phyloP scores from a whole-genome alignment of 805 yeast genomes.

The Pichia occidentalis region DNA sequence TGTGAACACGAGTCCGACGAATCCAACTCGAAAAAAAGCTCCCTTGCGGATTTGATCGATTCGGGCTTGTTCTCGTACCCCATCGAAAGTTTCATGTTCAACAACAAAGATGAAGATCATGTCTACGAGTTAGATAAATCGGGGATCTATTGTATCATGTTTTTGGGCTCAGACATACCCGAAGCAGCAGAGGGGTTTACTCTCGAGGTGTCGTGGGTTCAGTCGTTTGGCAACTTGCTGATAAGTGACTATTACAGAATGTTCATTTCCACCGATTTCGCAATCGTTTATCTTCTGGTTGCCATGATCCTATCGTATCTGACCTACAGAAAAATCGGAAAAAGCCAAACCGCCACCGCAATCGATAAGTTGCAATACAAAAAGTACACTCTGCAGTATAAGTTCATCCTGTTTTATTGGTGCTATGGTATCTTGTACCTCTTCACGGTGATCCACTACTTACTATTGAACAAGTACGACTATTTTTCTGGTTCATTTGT shows the following conservation, averaged over 20 bases:
- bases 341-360: constrained; percentile 18
- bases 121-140: constrained; percentile 18
- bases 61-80: constrained; percentile 13
- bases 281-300: constrained; percentile 17
- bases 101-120: constrained; percentile 7
- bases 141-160: constrained; percentile 25
- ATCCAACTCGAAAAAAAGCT: constrained; percentile 5
- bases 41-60: constrained; percentile 20
- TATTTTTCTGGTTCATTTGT: constrained; percentile 19
- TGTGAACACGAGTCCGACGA: constrained; percentile 21
- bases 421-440: constrained; percentile 18
- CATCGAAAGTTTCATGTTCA: constrained; percentile 17
- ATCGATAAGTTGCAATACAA: constrained; percentile 16
- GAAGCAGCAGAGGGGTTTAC: constrained; percentile 5
- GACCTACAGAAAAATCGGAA: constrained; percentile 13
- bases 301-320: constrained; percentile 15
- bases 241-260: constrained; percentile 26
- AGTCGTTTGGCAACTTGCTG: constrained; percentile 27
- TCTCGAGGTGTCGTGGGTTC: constrained; percentile 28
- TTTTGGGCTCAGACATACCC: constrained; percentile 17
- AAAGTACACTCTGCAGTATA: constrained; percentile 24
- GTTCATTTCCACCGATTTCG: constrained; percentile 20
- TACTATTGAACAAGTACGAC: constrained; percentile 23
- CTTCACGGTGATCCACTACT: constrained; percentile 16
- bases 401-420: constrained; percentile 19